Evolutionary conservation across 306 rosid genomes (phyloP).

Genomic region (Quercus alba): DNA sequence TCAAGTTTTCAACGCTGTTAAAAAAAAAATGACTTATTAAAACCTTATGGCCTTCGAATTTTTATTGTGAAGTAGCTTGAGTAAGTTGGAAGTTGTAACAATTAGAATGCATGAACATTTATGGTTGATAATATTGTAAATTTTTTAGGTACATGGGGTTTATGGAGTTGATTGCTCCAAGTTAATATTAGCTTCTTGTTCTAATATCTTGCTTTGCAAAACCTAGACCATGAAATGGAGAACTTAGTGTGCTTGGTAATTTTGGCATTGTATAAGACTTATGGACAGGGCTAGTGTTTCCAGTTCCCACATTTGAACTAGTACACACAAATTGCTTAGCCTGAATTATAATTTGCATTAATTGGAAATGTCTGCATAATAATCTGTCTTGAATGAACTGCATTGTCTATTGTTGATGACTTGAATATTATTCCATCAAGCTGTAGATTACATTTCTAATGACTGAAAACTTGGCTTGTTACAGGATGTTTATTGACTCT

Average conservation of each 20-base stretch:
- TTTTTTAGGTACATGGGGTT: not conserved
- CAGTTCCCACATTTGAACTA: not conserved
- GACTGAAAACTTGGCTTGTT: conserved; percentile 21
- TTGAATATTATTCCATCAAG: not conserved
- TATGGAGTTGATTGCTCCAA: not conserved
- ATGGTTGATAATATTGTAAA: not conserved
- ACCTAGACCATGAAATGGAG: too few species aligned
- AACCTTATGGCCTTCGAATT: not conserved
- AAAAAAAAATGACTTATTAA: not conserved
- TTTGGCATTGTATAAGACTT: not conserved
- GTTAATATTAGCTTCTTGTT: not conserved
- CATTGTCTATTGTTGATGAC: not conserved
- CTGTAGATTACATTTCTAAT: not conserved
- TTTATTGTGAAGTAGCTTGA: not conserved
- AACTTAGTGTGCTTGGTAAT: too few species aligned
- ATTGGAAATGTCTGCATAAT: not conserved
- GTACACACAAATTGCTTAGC: not conserved
- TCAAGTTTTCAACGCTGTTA: not conserved
- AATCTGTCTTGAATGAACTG: not conserved
- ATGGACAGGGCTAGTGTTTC: not conserved
- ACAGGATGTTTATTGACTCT: conserved; percentile 87
- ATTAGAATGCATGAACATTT: not conserved
- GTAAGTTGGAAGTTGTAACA: not conserved
- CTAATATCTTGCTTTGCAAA: not conserved
- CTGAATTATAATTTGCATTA: not conserved